Evolutionary conservation across 2,329 filamentous ascomycete species (phyloP).

Genomic region (Ophiocordyceps camponoti-leonardi): DNA sequence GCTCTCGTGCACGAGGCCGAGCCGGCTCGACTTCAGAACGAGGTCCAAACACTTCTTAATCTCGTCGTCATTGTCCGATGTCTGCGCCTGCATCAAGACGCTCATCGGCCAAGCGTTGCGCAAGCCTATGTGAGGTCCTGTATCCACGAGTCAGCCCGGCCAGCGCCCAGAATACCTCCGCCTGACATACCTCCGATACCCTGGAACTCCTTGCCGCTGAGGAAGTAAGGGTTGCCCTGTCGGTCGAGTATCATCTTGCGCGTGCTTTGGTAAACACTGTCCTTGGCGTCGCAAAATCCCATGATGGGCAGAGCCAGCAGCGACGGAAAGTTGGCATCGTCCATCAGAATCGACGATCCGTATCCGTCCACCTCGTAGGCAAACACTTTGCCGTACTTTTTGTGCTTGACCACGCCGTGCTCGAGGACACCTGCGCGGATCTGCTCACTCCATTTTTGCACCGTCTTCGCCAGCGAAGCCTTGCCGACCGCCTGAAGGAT

Average conservation of each 20-base stretch:
- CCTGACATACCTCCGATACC: constrained; percentile 66
- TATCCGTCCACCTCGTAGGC: constrained; percentile 83
- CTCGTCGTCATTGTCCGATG: constrained; percentile 66
- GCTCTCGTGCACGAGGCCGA: constrained; percentile 84
- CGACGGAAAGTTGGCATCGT: constrained; percentile 77
- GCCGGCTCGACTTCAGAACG: constrained; percentile 57
- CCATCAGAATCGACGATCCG: constrained; percentile 69
- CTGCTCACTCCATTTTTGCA: constrained; percentile 39
- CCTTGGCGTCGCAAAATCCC: constrained; percentile 49
- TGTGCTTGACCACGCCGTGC: constrained; percentile 64
- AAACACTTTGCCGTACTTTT: constrained; percentile 62
- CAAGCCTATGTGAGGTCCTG: constrained; percentile 57
- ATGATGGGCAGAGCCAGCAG: constrained; percentile 62
- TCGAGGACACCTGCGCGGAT: constrained; percentile 70
- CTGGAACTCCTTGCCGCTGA: constrained; percentile 58
- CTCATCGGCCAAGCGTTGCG: constrained; percentile 95
- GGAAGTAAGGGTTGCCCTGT: constrained; percentile 72
- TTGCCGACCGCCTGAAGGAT: constrained; percentile 49
- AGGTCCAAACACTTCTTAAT: constrained; percentile 55
- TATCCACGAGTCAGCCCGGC: constrained; percentile 3
- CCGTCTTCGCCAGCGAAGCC: constrained; percentile 29
- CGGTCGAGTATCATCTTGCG: constrained; percentile 59
- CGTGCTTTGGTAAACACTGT: constrained; percentile 74
- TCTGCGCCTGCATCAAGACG: constrained; percentile 79
- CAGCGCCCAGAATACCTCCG: not conserved